Conservation (phyloP, 129 eudicot species). For the Sambucus nigra region DNA sequence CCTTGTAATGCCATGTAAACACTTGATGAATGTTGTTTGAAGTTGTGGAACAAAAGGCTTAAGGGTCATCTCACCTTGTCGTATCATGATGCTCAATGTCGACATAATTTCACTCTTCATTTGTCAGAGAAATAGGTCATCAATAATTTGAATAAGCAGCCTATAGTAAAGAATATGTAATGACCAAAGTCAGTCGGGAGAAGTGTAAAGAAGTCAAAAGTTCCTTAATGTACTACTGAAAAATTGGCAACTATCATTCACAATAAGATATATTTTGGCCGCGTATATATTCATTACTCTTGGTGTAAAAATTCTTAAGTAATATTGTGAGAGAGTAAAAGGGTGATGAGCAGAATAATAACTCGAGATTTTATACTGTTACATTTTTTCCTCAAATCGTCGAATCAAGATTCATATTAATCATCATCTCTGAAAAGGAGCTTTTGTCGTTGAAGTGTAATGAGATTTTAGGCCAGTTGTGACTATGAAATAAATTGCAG, state of each 20-base stretch:
- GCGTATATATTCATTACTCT: not conserved
- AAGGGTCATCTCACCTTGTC: constrained; percentile 88
- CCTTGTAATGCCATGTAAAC: constrained; percentile 91
- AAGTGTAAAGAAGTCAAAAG: not conserved
- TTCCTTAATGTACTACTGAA: not conserved
- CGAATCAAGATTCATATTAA: too few species aligned
- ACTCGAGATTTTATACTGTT: too few species aligned
- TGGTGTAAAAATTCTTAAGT: not conserved
- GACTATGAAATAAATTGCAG: too few species aligned
- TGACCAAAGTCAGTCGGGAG: constrained; percentile 8
- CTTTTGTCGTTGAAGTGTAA: too few species aligned
- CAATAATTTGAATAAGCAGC: constrained; percentile 90
- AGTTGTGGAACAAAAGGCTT: constrained; percentile 99
- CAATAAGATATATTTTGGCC: not conserved
- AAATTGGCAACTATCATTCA: not conserved
- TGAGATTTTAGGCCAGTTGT: too few species aligned
- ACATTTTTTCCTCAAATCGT: too few species aligned
- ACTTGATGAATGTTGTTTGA: constrained; percentile 92
- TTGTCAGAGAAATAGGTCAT: constrained; percentile 97
- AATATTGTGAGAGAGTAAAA: not conserved
- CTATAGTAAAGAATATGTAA: constrained; percentile 26
- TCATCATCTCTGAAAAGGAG: too few species aligned
- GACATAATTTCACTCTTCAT: constrained; percentile 97
- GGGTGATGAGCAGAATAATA: too few species aligned
- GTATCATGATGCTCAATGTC: constrained; percentile 79